phyloP scores from a whole-genome alignment of 2,329 filamentous ascomycete species.

The Calonectria montana region DNA sequence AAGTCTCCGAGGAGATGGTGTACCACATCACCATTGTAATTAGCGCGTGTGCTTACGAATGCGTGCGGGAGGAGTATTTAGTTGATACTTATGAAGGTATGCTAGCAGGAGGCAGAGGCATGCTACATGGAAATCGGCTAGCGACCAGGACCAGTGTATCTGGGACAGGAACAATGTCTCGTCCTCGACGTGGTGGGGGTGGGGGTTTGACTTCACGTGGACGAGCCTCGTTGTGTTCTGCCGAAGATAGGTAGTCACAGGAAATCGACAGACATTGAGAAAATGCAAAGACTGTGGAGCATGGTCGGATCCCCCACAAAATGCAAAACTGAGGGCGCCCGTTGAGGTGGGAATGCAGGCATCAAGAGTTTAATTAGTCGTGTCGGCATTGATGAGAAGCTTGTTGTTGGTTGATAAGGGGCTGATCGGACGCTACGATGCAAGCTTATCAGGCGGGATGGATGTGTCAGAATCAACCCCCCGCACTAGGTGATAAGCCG shows the following conservation, averaged over 20 bases:
- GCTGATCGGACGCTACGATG: slow-evolving; percentile 8
- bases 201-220: background rate
- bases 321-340: background rate
- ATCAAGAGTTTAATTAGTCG: background rate
- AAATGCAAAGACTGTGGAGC: slow-evolving; percentile 5
- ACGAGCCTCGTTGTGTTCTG: background rate
- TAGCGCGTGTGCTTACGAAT: background rate
- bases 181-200: background rate
- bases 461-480: background rate
- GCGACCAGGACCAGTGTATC: background rate
- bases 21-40: background rate
- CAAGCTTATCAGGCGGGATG: slow-evolving; percentile 13
- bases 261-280: background rate
- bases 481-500: slow-evolving; percentile 6
- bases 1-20: background rate
- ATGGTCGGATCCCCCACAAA: slow-evolving; percentile 6
- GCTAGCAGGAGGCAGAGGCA: background rate
- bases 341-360: background rate
- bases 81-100: background rate
- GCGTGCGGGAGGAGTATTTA: background rate
- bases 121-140: background rate
- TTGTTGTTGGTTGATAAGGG: background rate
- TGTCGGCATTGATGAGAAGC: background rate
- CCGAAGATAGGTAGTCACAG: background rate
- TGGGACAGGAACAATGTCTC: background rate